Evolutionary conservation across 768 basidiomycete genomes (phyloP), one percentile per base, ranked within the genome.

Genomic region (Filobasidium floriforme): DNA sequence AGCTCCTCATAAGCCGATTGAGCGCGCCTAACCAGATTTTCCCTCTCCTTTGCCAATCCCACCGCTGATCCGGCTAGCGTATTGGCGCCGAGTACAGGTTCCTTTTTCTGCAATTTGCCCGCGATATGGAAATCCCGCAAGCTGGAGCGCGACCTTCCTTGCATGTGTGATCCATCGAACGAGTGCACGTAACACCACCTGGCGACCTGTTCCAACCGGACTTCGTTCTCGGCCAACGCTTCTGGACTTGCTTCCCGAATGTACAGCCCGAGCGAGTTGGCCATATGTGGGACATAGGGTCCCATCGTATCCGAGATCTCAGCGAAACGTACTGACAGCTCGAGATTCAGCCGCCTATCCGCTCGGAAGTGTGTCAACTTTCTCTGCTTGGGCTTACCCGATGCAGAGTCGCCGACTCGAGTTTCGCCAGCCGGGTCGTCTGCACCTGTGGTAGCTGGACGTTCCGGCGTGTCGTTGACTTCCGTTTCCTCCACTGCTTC

Each of bases 131-230:
- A n/a, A 26, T 57, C 55, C 28, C 54, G 63, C 3, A 55, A 1
- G 10, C 26, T 12, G 32, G 9, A 9, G 12, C 51, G 4, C 32
- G 32, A 37, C 32, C 24, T 7, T 40, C 49, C 26, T 40, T 22
- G 37, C 18, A 15, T 19, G 41, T 14, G 22, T 40, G 24, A 37
- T 28, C 29, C 49, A 10, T 37, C 18, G 43, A 26, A 18, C 18
- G 64, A 18, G 46, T 49, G 32, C 57, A 28, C n/a, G 57, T 26
- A 65, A 59, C 64, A 60, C 64, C 64, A 65, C 28, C 59, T 55
- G 3, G 64, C 43, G 24, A 65, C 43, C 29, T 11, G 2, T 62
- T 51, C 44, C 22, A 28, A 19, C 37, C 9, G 37, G 32, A 32
- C 18, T 11, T 32, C 37, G 40, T 54, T 43, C 37, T 28, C 14